Evolutionary conservation across 2,329 filamentous ascomycete species (phyloP), one percentile per base, ranked within the genome.

Genomic region (Aspergillus aculeatinus): DNA sequence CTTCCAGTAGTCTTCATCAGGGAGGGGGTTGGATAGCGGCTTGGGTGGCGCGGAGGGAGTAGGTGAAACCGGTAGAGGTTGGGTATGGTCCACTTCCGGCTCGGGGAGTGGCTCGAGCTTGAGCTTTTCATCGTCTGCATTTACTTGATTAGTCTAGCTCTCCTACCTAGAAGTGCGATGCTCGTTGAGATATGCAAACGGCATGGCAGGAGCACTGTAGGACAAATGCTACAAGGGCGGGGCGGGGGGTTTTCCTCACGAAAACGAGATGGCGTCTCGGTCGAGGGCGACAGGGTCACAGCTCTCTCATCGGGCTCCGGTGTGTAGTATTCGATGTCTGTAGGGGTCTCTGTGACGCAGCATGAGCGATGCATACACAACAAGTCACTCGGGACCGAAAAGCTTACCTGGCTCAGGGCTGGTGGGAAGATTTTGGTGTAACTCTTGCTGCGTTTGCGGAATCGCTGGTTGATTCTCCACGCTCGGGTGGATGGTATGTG

Each of bases 311-410:
- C 68, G 11, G 71, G 72, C 52, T 73, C 71, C 11, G 73, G 73
- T 6, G 73, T 75, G 60, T 72, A 75, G 61, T 73, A 76, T 47
- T 70, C 73, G 72, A 76, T 76, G 60, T 76, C 73, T 42, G 73
- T 73, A 5, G 73, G 73, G 23, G 73, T 76, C 51, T 67, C 73
- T 76, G 57, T 7, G 25, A 51, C 39, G 52, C 31, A 59, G n/a
- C 51, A 58, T 44, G 49, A 48, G 29, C 48, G 27, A 51, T 19
- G 4, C 4, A 47, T 25, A 6, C 21, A 51, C 31, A 21, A 50
- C 19, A 21, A 33, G 27, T 12, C 16, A 39, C 16, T 29, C 11
- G 33, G 21, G 29, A 44, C 16, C 16, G n/a, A 48, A 33, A 4
- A 25, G 67, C 70, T 47, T 61, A 76, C 73, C 64, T 49, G 73